These are phyloP conservation scores for Piper longum DNA, from an alignment of 164 flowering plant species.

Conservation along the genomic window DNA sequence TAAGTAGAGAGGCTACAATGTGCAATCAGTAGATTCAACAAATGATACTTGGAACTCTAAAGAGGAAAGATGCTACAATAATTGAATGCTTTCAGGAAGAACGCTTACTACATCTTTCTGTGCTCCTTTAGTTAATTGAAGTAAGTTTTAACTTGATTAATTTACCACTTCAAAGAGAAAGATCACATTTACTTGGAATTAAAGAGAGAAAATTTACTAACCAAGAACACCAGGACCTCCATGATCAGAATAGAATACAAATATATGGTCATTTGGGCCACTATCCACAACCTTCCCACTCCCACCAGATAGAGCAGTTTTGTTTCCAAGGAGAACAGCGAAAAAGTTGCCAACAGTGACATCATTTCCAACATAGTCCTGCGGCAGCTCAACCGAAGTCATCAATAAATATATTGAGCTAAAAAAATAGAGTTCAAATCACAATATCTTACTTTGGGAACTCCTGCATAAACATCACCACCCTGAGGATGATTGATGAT, in stretches of 20 bases:
- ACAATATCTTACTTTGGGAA: slow-evolving; percentile 56
- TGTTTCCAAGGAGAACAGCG: slow-evolving; percentile 74
- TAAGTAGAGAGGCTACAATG: slow-evolving; percentile 1
- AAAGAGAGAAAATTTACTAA: slow-evolving; percentile 20
- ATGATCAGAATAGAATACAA: slow-evolving; percentile 71
- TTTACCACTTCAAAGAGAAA: no score
- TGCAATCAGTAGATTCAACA: slow-evolving; percentile 1
- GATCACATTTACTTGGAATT: no score
- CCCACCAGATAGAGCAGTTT: slow-evolving; percentile 64
- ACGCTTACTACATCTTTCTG: no score
- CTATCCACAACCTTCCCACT: slow-evolving; percentile 80
- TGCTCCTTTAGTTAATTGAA: no score
- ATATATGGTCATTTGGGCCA: slow-evolving; percentile 71
- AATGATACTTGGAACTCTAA: no score
- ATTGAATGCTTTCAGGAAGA: no score
- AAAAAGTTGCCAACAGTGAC: slow-evolving; percentile 62
- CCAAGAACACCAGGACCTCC: slow-evolving; percentile 94
- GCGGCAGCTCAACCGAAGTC: slow-evolving; percentile 6
- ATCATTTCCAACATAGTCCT: slow-evolving; percentile 78
- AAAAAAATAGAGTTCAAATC: not conserved
- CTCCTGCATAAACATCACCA: slow-evolving; percentile 62
- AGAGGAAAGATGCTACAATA: no score
- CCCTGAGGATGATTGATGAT: slow-evolving; percentile 73
- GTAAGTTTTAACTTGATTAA: no score
- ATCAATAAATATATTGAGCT: not conserved